A percentile compares a stretch with the other conserved stretches of the same genome.
Evolutionary conservation across 2,329 filamentous ascomycete genomes (phyloP).

Genomic region (Beauveria caledonica): DNA sequence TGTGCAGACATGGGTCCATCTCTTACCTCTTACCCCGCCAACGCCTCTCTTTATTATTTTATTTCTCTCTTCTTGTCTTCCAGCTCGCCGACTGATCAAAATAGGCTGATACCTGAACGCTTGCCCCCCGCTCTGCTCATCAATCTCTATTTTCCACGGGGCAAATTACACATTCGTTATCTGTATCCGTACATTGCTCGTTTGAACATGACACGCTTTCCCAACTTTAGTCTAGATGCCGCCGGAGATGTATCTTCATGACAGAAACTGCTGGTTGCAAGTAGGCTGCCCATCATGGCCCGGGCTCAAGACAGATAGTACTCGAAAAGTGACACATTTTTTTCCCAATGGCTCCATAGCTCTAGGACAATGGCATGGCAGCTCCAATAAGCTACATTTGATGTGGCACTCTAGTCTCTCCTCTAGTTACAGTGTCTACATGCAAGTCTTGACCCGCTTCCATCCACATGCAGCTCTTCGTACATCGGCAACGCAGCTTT

Average conservation of each 20-base stretch:
- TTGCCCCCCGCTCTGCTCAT: too few relatives aligned
- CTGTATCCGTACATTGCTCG: too few relatives aligned
- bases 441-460: background rate
- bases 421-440: background rate
- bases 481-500: conserved; percentile 4
- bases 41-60: too few relatives aligned
- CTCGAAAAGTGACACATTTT: background rate
- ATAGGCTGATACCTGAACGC: too few relatives aligned
- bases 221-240: background rate
- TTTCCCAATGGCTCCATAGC: background rate
- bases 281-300: background rate
- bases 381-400: background rate
- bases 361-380: background rate
- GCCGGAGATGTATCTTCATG: background rate
- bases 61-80: too few relatives aligned
- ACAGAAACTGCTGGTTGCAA: too few relatives aligned
- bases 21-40: too few relatives aligned
- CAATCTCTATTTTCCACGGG: too few relatives aligned
- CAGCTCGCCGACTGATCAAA: too few relatives aligned
- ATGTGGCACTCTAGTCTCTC: background rate
- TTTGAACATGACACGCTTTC: too few relatives aligned
- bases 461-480: background rate
- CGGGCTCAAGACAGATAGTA: background rate
- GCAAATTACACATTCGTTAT: too few relatives aligned
- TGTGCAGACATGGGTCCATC: too few relatives aligned